These are phyloP conservation scores for Cladosporium sp. DNA, from an alignment of 2,329 filamentous ascomycete species.

Conservation along the genomic window DNA sequence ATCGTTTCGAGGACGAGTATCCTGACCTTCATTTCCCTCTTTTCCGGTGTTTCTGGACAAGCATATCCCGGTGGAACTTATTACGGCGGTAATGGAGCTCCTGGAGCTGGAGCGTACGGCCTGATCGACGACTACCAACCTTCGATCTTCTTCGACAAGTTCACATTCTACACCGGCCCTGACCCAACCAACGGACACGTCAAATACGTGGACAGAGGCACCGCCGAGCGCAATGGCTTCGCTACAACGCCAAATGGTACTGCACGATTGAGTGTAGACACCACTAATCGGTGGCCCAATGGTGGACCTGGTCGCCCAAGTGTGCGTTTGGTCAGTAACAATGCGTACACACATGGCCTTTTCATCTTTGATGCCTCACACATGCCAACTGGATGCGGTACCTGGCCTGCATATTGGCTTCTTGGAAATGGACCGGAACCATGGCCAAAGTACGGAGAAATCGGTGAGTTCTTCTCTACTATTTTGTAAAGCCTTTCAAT, in stretches of 20 bases:
- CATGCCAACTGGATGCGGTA: slow-evolving; percentile 34
- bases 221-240: slow-evolving; percentile 30
- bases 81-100: slow-evolving; percentile 24
- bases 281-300: slow-evolving; percentile 37
- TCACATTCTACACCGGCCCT: slow-evolving; percentile 28
- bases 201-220: slow-evolving; percentile 37
- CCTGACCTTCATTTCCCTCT: slow-evolving; percentile 15
- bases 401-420: slow-evolving; percentile 39
- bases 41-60: slow-evolving; percentile 20
- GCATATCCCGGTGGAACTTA: slow-evolving; percentile 23
- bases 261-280: slow-evolving; percentile 31
- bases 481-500: neutral
- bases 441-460: slow-evolving; percentile 31
- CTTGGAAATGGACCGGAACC: slow-evolving; percentile 38
- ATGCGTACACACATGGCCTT: slow-evolving; percentile 33
- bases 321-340: slow-evolving; percentile 32
- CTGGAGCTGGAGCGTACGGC: slow-evolving; percentile 23
- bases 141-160: slow-evolving; percentile 30
- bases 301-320: slow-evolving; percentile 28
- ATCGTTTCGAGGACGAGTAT: slow-evolving; percentile 20
- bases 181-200: slow-evolving; percentile 31
- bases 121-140: slow-evolving; percentile 29
- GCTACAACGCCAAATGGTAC: slow-evolving; percentile 15
- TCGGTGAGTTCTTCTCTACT: slow-evolving; percentile 18
- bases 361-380: slow-evolving; percentile 35